Evolutionary conservation across 1,284 basidiomycete genomes (phyloP).

Genomic region (Ceratobasidium papillatum): DNA sequence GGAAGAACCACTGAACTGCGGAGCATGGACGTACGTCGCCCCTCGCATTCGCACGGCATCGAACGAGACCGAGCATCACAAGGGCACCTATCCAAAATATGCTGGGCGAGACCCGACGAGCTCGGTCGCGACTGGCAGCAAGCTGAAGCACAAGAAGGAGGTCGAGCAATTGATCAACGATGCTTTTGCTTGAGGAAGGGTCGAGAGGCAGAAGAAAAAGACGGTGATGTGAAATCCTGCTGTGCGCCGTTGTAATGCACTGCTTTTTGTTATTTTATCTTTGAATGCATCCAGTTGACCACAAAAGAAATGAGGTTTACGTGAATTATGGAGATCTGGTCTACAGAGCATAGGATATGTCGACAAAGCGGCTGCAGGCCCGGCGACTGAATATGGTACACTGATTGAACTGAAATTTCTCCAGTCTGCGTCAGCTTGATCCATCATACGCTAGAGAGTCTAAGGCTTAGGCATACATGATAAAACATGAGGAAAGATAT

Average conservation of each 20-base stretch:
- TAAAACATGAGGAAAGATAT: no score
- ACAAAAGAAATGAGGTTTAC: no score
- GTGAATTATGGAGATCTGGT: no score
- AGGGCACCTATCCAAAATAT: slow-evolving; percentile 86
- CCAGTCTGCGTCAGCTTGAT: no score
- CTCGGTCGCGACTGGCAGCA: slow-evolving; percentile 90
- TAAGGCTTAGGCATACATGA: no score
- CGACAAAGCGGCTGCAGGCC: no score
- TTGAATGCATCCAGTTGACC: slow-evolving; percentile 25
- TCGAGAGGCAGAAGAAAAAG: not conserved
- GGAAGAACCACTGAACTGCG: slow-evolving; percentile 93
- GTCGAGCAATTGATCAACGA: slow-evolving; percentile 73
- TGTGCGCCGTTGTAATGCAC: not conserved
- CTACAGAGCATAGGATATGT: no score
- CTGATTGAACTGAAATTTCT: no score
- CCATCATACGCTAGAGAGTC: no score
- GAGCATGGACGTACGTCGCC: slow-evolving; percentile 92
- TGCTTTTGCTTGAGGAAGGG: slow-evolving; percentile 51
- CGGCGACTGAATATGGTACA: no score
- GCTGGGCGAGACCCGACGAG: slow-evolving; percentile 88
- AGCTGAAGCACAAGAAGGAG: slow-evolving; percentile 89
- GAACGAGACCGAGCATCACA: slow-evolving; percentile 88
- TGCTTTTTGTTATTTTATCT: slow-evolving; percentile 16
- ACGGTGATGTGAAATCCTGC: not conserved
- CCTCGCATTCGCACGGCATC: slow-evolving; percentile 86